Base-by-base conservation (phyloP, 1,284 basidiomycete species). In the Irpex sp. region DNA sequence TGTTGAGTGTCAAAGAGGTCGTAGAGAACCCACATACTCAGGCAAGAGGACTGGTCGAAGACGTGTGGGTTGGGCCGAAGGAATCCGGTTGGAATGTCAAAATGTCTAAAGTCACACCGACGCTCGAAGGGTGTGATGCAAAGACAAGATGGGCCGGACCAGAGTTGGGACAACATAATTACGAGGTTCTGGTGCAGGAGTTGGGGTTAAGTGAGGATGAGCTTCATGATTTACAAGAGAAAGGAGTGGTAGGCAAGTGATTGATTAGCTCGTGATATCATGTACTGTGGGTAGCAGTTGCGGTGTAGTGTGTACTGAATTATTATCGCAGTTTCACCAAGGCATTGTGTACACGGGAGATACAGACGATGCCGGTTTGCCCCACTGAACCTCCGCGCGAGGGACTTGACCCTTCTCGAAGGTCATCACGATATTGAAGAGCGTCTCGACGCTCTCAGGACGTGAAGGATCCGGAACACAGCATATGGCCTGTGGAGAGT, bases 121-220 rank as follows among this genome's bases (percentile, higher is more conserved):
- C 84, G 48, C 69, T 90, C 57, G 82, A 87, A 62, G 85, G 84
- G 13, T 82, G 82, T 54, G 79, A 85, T 58, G 72, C 80, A 6
- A 76, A 77, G 67, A 87, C 87, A 3, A 80, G 78, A 62, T 90
- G 87, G 87, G 87, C 86, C 37, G 87, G 87, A 1, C 87, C 87
- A 3, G 80, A 87, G 65, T 74, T 90, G 36, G 88, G 88, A 6
- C 73, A 79, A 61, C 87, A 90, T 70, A 90, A 87, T 4, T 78
- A 82, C 38, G 82, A 87, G 64, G 82, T 90, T 26, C 71, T 90
- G 59, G 75, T 69, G 60, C 74, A 74, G 0, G 80, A 85, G 57
- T 72, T 90, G 58, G 83, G 82, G 1, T 66, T 89, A 48, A 74
- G 74, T 8, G 67, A 72, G 17, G 74, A 77, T 4, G 81, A 83